These are phyloP conservation scores for Aechmea fasciata DNA, from an alignment of 176 grass and related monocot genomes.

Conservation along the genomic window DNA sequence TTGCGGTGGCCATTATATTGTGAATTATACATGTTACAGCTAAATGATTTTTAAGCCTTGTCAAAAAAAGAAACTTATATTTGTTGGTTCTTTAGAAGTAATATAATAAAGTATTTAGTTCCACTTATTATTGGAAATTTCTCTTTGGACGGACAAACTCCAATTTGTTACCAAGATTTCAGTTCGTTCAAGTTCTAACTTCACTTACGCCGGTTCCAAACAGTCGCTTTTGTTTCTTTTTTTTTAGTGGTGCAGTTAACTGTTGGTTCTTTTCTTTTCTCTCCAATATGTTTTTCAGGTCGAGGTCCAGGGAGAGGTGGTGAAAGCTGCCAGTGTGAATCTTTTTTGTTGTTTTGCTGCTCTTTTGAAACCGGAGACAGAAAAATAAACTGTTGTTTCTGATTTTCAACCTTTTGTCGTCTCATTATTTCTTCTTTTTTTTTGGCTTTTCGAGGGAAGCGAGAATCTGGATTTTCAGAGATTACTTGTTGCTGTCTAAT, in stretches of 20 bases:
- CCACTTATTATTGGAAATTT: no score
- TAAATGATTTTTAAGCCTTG: no score
- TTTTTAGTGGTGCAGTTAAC: neutral
- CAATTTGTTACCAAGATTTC: no score
- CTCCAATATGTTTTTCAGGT: constrained; percentile 27
- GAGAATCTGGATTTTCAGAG: constrained; percentile 21
- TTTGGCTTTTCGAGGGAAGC: constrained; percentile 35
- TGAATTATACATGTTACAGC: no score
- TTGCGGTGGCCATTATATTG: no score
- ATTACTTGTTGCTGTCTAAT: constrained; percentile 29
- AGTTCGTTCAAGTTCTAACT: neutral
- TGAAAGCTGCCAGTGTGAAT: constrained; percentile 32
- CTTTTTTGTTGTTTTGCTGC: neutral
- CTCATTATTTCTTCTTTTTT: constrained; percentile 31
- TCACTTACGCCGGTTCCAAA: neutral
- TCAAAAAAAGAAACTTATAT: no score
- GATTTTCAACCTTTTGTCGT: constrained; percentile 19
- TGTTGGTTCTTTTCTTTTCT: neutral
- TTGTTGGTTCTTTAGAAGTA: no score
- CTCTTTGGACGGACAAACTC: no score
- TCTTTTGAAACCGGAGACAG: constrained; percentile 33
- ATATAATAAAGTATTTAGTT: no score
- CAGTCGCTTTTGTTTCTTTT: constrained; percentile 2
- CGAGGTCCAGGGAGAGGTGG: constrained; percentile 49
- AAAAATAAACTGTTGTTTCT: constrained; percentile 43